Percentiles rank a stretch among this genome's conserved stretches.
Conservation (phyloP, 2,329 filamentous ascomycete species). For the Microsporum ferrugineum region DNA sequence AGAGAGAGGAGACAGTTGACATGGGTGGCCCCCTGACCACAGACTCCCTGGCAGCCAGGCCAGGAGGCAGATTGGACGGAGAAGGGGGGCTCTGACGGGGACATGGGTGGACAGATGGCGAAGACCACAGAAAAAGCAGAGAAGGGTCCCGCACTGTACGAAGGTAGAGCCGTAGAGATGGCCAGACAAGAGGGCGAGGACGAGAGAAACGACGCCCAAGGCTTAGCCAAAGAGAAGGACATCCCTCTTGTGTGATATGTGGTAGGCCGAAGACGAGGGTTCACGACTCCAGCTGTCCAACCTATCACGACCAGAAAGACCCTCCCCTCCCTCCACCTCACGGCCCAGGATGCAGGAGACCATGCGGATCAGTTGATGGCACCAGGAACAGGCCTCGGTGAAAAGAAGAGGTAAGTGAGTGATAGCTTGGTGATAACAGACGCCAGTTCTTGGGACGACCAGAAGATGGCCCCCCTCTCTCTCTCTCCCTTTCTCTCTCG, state of each 20-base stretch:
- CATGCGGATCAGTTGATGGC: conserved; percentile 1
- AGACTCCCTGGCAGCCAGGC: neutral
- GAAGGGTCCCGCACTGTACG: neutral
- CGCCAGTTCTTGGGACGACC: neutral
- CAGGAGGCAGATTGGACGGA: neutral
- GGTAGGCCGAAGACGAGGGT: conserved; percentile 9
- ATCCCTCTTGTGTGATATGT: neutral
- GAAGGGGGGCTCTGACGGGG: neutral
- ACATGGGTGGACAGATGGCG: neutral
- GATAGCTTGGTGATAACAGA: neutral
- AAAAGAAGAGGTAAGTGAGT: neutral
- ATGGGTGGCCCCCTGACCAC: neutral
- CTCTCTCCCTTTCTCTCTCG: too few relatives aligned
- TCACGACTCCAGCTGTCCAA: conserved; percentile 5
- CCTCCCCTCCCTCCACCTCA: conserved; percentile 4
- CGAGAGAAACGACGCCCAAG: neutral
- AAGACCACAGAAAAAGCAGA: neutral
- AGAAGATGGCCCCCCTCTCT: neutral
- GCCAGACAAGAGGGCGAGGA: neutral
- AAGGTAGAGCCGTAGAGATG: neutral
- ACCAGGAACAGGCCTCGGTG: conserved; percentile 7
- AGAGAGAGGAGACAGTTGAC: neutral
- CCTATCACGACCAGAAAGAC: conserved; percentile 8
- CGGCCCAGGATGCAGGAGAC: conserved; percentile 6
- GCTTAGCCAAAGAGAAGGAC: neutral